phyloP scores from a whole-genome alignment of 345 rosid genomes.

The Gossypium ekmanianum region DNA sequence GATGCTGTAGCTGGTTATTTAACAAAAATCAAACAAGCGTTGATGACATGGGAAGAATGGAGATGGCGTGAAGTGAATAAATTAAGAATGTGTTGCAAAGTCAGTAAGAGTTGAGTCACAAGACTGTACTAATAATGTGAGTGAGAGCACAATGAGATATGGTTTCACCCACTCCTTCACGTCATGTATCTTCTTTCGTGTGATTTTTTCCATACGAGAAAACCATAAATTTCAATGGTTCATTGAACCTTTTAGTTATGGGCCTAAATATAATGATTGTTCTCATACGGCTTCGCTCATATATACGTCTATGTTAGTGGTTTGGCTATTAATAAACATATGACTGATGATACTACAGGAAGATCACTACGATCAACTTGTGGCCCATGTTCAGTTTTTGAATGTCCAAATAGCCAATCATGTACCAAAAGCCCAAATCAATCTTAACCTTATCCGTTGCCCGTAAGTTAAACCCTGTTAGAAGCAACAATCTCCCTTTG shows the following conservation, averaged over 20 bases:
- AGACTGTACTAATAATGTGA: background rate
- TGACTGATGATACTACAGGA: too few species aligned
- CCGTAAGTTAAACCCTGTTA: too few species aligned
- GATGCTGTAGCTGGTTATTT: too few species aligned
- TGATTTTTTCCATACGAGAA: background rate
- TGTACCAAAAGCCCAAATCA: too few species aligned
- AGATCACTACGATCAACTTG: too few species aligned
- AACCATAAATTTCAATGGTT: background rate
- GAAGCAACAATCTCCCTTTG: too few species aligned
- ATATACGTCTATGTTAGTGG: background rate
- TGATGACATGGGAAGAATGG: background rate
- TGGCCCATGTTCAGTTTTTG: too few species aligned
- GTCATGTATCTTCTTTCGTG: background rate
- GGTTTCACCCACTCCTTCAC: constrained; percentile 8
- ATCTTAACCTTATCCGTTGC: too few species aligned
- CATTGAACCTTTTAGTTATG: background rate
- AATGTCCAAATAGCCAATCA: too few species aligned
- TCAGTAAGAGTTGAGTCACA: constrained; percentile 5
- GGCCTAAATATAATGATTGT: background rate
- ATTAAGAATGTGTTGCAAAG: background rate
- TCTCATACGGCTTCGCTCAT: background rate
- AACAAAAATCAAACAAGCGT: too few species aligned
- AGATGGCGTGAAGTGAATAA: constrained; percentile 9
- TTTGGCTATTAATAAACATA: background rate
- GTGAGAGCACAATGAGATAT: background rate